A percentile compares a stretch with the other conserved stretches of the same genome.
These are phyloP conservation scores for Lactifluus volemus DNA, from an alignment of 768 basidiomycete species.

Conservation along the genomic window DNA sequence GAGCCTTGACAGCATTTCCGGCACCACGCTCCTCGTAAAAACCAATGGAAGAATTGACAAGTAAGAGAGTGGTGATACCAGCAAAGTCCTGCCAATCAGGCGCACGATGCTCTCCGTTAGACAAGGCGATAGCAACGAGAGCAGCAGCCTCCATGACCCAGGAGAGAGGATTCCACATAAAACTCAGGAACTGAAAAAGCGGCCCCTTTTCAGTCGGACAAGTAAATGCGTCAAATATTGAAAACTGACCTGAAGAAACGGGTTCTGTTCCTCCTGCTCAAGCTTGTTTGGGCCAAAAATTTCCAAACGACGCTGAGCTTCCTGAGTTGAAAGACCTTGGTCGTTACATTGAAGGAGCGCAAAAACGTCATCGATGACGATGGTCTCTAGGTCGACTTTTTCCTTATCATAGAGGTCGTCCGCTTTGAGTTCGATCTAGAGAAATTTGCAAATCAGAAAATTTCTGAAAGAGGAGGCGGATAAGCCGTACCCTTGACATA, in stretches of 20 bases:
- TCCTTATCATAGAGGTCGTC: constrained; percentile 97
- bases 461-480: not conserved
- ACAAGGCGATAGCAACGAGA: constrained; percentile 88
- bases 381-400: constrained; percentile 97
- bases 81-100: constrained; percentile 98
- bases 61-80: constrained; percentile 85
- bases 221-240: not conserved
- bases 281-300: constrained; percentile 97
- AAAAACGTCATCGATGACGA: constrained; percentile 95
- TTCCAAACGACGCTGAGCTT: constrained; percentile 76
- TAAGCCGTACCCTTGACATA: constrained; percentile 55
- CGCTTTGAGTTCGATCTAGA: constrained; percentile 76
- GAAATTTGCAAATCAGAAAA: not conserved
- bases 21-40: constrained; percentile 98
- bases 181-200: constrained; percentile 66
- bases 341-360: constrained; percentile 88
- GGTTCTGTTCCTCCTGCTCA: constrained; percentile 82
- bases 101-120: constrained; percentile 78
- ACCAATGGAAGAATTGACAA: constrained; percentile 95
- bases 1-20: constrained; percentile 97
- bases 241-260: constrained; percentile 38
- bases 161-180: constrained; percentile 99
- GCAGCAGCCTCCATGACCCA: constrained; percentile 99
- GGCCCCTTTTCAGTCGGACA: not conserved
- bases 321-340: constrained; percentile 63